Conservation (phyloP, 2,329 filamentous ascomycete species). For the Alternaria arbusti region DNA sequence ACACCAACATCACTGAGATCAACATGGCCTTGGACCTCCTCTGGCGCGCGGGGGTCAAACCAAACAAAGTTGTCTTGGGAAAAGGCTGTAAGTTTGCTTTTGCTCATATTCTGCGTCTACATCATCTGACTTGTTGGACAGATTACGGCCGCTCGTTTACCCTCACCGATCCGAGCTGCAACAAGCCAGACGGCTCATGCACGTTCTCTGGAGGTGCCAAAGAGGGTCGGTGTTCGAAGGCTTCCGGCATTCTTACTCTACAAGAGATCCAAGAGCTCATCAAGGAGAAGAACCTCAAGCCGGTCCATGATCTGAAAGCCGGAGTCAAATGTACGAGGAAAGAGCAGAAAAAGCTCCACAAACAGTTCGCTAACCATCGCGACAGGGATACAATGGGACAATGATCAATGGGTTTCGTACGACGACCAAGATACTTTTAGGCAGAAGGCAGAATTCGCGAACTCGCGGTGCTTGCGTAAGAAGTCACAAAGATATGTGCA, state of each 20-base stretch:
- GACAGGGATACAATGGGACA: conserved; percentile 21
- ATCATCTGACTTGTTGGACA: conserved; percentile 37
- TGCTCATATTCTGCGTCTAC: neutral
- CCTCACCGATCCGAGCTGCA: conserved; percentile 18
- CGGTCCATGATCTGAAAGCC: neutral
- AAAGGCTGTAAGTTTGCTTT: neutral
- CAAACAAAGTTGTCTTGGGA: conserved; percentile 53
- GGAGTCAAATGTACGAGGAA: conserved; percentile 2
- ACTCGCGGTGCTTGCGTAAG: too few relatives aligned
- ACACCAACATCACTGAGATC: conserved; percentile 58
- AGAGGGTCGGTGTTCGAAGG: neutral
- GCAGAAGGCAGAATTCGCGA: conserved; percentile 56
- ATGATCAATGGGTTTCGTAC: conserved; percentile 36
- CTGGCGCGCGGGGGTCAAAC: conserved; percentile 53
- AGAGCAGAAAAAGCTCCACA: too few relatives aligned
- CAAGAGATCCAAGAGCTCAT: conserved; percentile 6
- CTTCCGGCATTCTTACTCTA: neutral
- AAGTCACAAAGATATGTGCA: too few relatives aligned
- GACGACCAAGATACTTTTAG: conserved; percentile 49
- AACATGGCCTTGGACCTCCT: conserved; percentile 50
- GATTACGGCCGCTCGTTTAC: conserved; percentile 48
- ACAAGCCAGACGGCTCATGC: conserved; percentile 6
- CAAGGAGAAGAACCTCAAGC: neutral
- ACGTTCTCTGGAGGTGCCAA: neutral
- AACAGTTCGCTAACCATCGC: too few relatives aligned